phyloP scores from a whole-genome alignment of 306 rosid genomes.

The Inga oerstediana region DNA sequence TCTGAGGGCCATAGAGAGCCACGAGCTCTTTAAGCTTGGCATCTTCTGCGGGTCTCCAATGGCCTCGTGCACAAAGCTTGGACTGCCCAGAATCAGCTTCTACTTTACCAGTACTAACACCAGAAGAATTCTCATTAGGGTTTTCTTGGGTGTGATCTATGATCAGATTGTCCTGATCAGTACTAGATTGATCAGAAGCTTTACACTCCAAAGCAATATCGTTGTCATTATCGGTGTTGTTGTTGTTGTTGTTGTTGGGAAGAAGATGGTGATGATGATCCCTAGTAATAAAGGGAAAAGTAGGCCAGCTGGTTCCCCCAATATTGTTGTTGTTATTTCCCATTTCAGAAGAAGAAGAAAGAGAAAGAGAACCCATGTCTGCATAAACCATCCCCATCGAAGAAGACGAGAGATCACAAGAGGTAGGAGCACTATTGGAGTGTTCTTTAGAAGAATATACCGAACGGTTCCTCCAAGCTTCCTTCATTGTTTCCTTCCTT shows the following conservation, averaged over 20 bases:
- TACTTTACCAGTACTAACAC: slow-evolving; percentile 10
- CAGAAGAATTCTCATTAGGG: slow-evolving; percentile 45
- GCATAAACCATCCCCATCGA: slow-evolving; percentile 68
- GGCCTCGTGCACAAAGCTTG: slow-evolving; percentile 92
- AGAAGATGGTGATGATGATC: slow-evolving; percentile 38
- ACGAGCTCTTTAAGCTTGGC: slow-evolving; percentile 93
- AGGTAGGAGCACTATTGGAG: slow-evolving; percentile 37
- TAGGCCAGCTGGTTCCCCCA: slow-evolving; percentile 11
- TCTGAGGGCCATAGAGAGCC: slow-evolving; percentile 92
- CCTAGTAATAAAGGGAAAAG: slow-evolving; percentile 44
- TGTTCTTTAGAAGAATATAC: slow-evolving; percentile 34
- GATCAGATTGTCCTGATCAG: slow-evolving; percentile 37
- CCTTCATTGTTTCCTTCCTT: slow-evolving; percentile 41
- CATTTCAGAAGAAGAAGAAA: slow-evolving; percentile 37
- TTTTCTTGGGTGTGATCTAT: slow-evolving; percentile 33
- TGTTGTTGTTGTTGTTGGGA: slow-evolving; percentile 36
- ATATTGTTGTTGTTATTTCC: background rate
- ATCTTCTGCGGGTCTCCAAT: slow-evolving; percentile 99
- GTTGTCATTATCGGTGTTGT: slow-evolving; percentile 33
- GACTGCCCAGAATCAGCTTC: slow-evolving; percentile 64
- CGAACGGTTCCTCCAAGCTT: slow-evolving; percentile 41
- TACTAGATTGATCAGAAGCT: slow-evolving; percentile 52
- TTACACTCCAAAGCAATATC: slow-evolving; percentile 36
- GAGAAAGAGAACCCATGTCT: slow-evolving; percentile 71
- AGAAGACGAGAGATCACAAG: slow-evolving; percentile 32